These are phyloP conservation scores for Lactarius indigo DNA, from an alignment of 768 basidiomycete genomes.

Conservation along the genomic window DNA sequence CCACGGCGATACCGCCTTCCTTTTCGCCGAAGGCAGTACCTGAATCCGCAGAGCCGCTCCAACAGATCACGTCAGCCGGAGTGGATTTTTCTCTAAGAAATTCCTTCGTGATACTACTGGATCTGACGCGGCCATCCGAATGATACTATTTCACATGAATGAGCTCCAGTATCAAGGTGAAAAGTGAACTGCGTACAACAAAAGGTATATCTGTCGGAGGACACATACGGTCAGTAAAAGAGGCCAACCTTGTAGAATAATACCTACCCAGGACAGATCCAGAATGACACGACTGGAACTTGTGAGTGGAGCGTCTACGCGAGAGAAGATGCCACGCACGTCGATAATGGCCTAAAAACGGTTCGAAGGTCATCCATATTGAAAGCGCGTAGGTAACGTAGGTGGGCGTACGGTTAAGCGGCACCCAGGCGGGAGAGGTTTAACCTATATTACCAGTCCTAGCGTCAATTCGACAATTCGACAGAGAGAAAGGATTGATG, in stretches of 20 bases:
- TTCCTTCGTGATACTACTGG: constrained; percentile 5
- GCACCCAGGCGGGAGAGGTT: constrained; percentile 47
- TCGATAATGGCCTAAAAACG: constrained; percentile 22
- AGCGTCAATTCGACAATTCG: background rate
- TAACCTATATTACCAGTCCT: constrained; percentile 24
- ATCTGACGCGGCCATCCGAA: constrained; percentile 21
- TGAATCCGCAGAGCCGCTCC: constrained; percentile 25
- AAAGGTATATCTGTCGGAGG: constrained; percentile 18
- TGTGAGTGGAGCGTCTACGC: background rate
- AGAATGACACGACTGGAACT: constrained; percentile 38
- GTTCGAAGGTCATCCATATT: background rate
- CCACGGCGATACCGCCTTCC: constrained; percentile 20
- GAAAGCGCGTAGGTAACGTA: background rate
- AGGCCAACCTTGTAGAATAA: background rate
- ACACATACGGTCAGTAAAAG: background rate
- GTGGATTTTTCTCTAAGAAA: constrained; percentile 11
- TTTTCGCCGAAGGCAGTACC: constrained; percentile 16
- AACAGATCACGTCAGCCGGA: constrained; percentile 27
- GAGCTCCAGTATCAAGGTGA: background rate
- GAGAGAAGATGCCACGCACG: constrained; percentile 9
- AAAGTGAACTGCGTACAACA: constrained; percentile 2
- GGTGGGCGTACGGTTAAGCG: constrained; percentile 38
- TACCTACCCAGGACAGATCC: constrained; percentile 39
- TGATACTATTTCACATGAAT: constrained; percentile 19
- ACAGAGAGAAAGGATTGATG: background rate